Evolutionary conservation across 805 yeast species (phyloP), one percentile per base, ranked within the genome.

Genomic region (Kodamaea sagamina): DNA sequence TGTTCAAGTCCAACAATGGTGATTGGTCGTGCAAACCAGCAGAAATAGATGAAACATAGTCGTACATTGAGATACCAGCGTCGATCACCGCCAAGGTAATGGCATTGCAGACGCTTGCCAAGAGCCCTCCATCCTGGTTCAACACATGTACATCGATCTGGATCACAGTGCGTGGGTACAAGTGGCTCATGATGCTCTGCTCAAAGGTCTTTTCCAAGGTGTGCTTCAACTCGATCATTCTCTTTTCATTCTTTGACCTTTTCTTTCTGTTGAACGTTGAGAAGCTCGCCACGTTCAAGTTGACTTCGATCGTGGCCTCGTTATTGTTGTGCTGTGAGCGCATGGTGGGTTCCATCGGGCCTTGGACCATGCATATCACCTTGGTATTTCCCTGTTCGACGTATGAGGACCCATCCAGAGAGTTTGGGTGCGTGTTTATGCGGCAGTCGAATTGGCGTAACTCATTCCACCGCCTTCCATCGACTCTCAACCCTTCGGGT

Each of bases 381-480:
- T 89, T 88, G 35, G 97, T 82, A 51, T 88, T 87, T 22, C 99
- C 99, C 65, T 86, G 95, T 62, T 90, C 93, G 15, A 93, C 81
- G 52, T 84, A 85, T 2, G 97, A 82, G 1, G 97, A 90, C 5
- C 98, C 99, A 64, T 92, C 97, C 2, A 93, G 77, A 0, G 90
- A 78, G 52, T 76, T 79, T 4, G 96, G 89, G 56, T 90, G 97
- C 1, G 98, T 89, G 57, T 89, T 89, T 42, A 88, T 81, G 13
- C 81, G 77, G 58, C 96, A 86, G 28, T 79, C 79, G 56, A 93
- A 87, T 22, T 82, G 75, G 39, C 98, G 81, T 34, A 90, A 74
- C 62, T 93, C 99, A 56, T 92, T 89, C 89, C 93, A 89, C 49
- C 99, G 76, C 54, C 99, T 80, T 1, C 99, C 99, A 61, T 93